These are phyloP conservation scores for Musa itinerans DNA, from an alignment of 176 grass and related monocot genomes.

Conservation along the genomic window DNA sequence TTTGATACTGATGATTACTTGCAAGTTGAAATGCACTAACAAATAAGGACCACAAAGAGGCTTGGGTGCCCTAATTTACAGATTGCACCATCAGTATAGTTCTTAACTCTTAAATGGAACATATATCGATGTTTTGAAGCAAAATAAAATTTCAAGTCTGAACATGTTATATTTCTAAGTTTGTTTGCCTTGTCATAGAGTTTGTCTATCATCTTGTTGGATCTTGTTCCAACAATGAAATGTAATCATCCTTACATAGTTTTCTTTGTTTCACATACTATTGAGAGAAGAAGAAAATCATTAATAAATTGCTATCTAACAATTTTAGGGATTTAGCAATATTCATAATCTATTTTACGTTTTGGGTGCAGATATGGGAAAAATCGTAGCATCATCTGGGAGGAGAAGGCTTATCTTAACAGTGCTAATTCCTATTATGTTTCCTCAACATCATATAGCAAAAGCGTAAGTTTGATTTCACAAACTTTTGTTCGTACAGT, in stretches of 20 bases:
- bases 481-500: slow-evolving; percentile 4
- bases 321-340: not conserved
- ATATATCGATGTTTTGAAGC: too few relatives aligned
- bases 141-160: too few relatives aligned
- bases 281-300: not conserved
- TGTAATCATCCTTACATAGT: not conserved
- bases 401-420: slow-evolving; percentile 58
- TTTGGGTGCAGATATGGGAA: slow-evolving; percentile 16
- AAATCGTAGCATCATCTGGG: slow-evolving; percentile 27
- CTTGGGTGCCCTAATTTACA: not conserved
- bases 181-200: not conserved
- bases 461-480: slow-evolving; percentile 48
- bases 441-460: slow-evolving; percentile 41
- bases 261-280: not conserved
- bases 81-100: not conserved
- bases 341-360: not conserved
- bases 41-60: not conserved
- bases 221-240: not conserved
- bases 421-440: slow-evolving; percentile 41
- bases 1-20: not conserved
- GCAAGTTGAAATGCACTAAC: not conserved
- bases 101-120: not conserved
- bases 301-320: not conserved
- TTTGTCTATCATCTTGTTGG: not conserved
- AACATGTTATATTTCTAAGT: not conserved